These are phyloP conservation scores for Lumnitzera littorea DNA, from an alignment of 345 rosid genomes.

Conservation along the genomic window DNA sequence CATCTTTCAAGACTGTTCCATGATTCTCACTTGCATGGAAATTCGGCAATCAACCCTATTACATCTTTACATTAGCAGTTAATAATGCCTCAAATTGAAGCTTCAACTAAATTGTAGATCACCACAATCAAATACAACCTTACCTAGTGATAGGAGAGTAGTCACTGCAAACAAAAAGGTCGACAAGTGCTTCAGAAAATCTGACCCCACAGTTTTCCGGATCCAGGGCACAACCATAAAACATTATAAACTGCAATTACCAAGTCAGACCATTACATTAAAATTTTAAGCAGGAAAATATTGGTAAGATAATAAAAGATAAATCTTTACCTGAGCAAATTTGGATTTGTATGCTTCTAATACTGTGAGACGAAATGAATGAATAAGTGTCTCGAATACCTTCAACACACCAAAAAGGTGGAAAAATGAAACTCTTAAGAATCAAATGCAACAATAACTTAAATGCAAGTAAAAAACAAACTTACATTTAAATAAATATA, in stretches of 20 bases:
- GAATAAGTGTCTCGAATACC: conserved; percentile 70
- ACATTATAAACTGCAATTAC: conserved; percentile 70
- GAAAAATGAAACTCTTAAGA: not conserved
- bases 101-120: conserved; percentile 3
- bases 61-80: too few species aligned
- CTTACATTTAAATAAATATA: too few species aligned
- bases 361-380: conserved; percentile 53
- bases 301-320: not conserved
- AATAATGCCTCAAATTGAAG: not conserved
- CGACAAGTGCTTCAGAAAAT: conserved; percentile 51
- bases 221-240: conserved; percentile 82
- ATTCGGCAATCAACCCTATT: too few species aligned
- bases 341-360: conserved; percentile 73
- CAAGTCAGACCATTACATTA: too few species aligned
- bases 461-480: too few species aligned
- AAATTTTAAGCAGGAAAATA: too few species aligned
- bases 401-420: conserved; percentile 12
- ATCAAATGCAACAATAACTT: conserved; percentile 1
- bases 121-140: not conserved
- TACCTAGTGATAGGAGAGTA: conserved; percentile 51
- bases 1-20: too few species aligned
- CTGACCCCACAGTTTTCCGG: conserved; percentile 67
- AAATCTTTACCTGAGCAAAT: conserved; percentile 60
- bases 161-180: conserved; percentile 34
- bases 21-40: too few species aligned